Evolutionary conservation across 495 filamentous ascomycete species (phyloP).

Genomic region (Melanomma pulvis-pyrius): DNA sequence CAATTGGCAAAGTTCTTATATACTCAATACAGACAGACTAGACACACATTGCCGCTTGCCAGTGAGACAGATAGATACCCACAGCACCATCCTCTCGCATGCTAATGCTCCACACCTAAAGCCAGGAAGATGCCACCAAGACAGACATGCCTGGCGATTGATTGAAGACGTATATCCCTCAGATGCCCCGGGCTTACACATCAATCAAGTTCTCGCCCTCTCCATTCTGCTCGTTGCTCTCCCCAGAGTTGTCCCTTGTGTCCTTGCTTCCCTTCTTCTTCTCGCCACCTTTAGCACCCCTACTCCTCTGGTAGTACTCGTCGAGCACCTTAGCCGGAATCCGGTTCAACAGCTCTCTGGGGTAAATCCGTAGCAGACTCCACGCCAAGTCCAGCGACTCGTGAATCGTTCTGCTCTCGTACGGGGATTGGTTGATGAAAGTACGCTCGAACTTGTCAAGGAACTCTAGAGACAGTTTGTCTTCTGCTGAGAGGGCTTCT

Average conservation of each 20-base stretch:
- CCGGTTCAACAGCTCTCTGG: conserved; percentile 94
- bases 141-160: not conserved
- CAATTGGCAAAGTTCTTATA: conserved; percentile 14
- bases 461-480: conserved; percentile 97
- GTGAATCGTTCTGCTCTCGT: conserved; percentile 85
- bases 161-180: not conserved
- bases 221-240: no score
- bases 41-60: not conserved
- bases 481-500: conserved; percentile 90
- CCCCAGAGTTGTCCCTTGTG: conserved; percentile 68
- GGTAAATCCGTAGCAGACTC: conserved; percentile 93
- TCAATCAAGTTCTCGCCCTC: conserved; percentile 47
- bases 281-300: conserved; percentile 59
- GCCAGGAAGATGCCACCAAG: not conserved
- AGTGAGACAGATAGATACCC: not conserved
- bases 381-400: conserved; percentile 95
- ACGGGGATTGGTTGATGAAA: conserved; percentile 90
- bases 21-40: conserved; percentile 20
- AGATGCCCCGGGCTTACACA: conserved; percentile 28
- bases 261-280: conserved; percentile 60
- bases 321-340: conserved; percentile 92
- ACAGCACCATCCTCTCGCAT: not conserved
- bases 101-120: not conserved
- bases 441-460: conserved; percentile 94
- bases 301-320: conserved; percentile 84